A percentile compares a stretch with the other conserved stretches of the same genome.
phyloP scores from a whole-genome alignment of 768 basidiomycete genomes.

The Hygrocybe punicea region DNA sequence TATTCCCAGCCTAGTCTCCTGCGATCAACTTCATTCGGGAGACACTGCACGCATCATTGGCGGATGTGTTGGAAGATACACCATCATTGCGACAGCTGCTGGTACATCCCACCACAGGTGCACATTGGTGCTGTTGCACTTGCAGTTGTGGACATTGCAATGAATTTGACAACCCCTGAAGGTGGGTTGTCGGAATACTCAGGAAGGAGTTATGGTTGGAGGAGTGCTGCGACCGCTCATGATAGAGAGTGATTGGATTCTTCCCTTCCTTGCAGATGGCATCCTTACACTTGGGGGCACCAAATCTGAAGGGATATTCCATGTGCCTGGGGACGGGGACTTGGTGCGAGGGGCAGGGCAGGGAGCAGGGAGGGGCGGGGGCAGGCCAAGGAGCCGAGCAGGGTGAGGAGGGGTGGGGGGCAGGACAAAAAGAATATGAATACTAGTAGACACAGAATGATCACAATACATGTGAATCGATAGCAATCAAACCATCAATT shows the following conservation, averaged over 20 bases:
- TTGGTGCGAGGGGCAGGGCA: conserved; percentile 31
- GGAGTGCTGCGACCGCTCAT: conserved; percentile 74
- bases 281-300: no score
- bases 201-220: no score
- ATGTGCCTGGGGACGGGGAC: conserved; percentile 55
- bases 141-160: conserved; percentile 68
- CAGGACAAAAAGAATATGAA: no score
- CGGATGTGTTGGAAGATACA: no score
- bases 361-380: conserved; percentile 42
- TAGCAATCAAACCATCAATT: no score
- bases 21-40: conserved; percentile 80
- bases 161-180: no score
- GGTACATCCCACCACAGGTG: conserved; percentile 63
- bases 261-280: no score
- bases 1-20: conserved; percentile 49
- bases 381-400: no score
- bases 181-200: no score
- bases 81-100: conserved; percentile 56
- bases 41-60: conserved; percentile 82
- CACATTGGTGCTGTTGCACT: conserved; percentile 75
- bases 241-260: conserved; percentile 54
- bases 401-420: conserved; percentile 43
- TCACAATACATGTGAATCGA: no score
- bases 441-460: no score
- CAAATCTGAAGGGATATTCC: no score